A percentile compares a stretch with the other conserved stretches of the same genome.
Evolutionary conservation across 2,329 filamentous ascomycete species (phyloP).

Genomic region (Pezicula carpinea): DNA sequence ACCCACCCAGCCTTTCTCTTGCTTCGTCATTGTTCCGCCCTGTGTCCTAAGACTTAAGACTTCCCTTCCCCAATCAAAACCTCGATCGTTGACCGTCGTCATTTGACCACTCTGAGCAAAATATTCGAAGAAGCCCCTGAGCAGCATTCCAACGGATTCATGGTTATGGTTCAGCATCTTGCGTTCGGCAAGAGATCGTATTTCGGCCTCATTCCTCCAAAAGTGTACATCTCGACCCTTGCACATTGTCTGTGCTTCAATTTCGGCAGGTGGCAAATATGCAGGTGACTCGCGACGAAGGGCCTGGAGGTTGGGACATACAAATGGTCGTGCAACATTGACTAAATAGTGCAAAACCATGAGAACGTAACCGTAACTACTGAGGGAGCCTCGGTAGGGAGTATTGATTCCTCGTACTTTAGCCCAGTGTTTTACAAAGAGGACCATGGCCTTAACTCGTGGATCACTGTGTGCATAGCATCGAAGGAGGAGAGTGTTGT

Average conservation of each 20-base stretch:
- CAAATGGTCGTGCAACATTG: slow-evolving; percentile 74
- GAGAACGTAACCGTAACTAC: slow-evolving; percentile 85
- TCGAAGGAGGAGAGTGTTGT: slow-evolving; percentile 77
- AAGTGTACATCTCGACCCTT: slow-evolving; percentile 71
- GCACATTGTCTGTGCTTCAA: slow-evolving; percentile 37
- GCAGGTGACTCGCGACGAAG: slow-evolving; percentile 42
- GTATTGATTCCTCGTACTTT: slow-evolving; percentile 82
- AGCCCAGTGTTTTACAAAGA: slow-evolving; percentile 90
- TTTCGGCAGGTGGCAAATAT: slow-evolving; percentile 37
- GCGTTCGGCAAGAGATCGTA: slow-evolving; percentile 52
- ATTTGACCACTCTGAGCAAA: slow-evolving; percentile 61
- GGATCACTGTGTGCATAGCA: slow-evolving; percentile 79
- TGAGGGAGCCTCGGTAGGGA: slow-evolving; percentile 79
- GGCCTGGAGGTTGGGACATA: slow-evolving; percentile 77
- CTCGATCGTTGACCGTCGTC: slow-evolving; percentile 44
- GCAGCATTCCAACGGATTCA: slow-evolving; percentile 64
- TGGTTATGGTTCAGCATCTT: slow-evolving; percentile 62
- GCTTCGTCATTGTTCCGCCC: slow-evolving; percentile 68
- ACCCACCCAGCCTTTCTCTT: slow-evolving; percentile 80
- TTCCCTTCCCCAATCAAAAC: slow-evolving; percentile 77
- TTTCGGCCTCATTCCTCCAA: slow-evolving; percentile 70
- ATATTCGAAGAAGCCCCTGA: slow-evolving; percentile 86
- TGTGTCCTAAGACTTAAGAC: slow-evolving; percentile 72
- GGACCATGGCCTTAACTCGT: slow-evolving; percentile 70
- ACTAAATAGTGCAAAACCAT: slow-evolving; percentile 91